Conservation (phyloP, 2,329 filamentous ascomycete species). For the Penicillium glabrum region DNA sequence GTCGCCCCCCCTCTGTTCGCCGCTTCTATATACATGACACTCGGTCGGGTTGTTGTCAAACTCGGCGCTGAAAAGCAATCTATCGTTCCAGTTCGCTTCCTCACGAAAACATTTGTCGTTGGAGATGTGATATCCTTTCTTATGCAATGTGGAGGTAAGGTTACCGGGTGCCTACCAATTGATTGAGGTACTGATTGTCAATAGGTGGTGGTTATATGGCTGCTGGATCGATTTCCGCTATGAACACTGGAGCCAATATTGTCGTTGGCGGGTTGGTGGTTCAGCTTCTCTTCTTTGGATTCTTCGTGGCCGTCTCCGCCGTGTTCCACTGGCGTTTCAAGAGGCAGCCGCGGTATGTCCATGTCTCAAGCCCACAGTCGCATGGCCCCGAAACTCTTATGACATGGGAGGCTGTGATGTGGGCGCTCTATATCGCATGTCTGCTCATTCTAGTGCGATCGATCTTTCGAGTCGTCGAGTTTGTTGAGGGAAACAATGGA, state of each 20-base stretch:
- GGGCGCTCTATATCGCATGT: conserved; percentile 25
- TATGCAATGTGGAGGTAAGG: conserved; percentile 27
- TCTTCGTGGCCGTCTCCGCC: conserved; percentile 53
- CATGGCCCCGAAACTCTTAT: background rate
- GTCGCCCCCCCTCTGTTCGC: conserved; percentile 32
- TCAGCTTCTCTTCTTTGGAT: conserved; percentile 60
- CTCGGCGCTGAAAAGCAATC: conserved; percentile 20
- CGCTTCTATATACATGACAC: conserved; percentile 32
- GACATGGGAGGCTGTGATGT: conserved; percentile 18
- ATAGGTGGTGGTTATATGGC: conserved; percentile 30
- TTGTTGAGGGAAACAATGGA: conserved; percentile 30
- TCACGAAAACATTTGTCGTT: conserved; percentile 33
- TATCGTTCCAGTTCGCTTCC: conserved; percentile 20
- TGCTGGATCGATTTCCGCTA: conserved; percentile 15
- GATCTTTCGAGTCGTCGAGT: conserved; percentile 36
- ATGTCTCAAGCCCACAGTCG: background rate
- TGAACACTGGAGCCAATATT: conserved; percentile 34
- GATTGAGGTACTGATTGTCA: background rate
- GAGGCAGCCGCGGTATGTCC: background rate
- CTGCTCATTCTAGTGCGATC: conserved; percentile 32
- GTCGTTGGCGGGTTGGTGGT: conserved; percentile 57
- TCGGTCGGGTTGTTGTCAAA: conserved; percentile 26
- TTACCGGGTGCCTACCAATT: background rate
- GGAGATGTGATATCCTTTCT: conserved; percentile 32
- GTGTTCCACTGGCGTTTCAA: conserved; percentile 49